Evolutionary conservation across 148 eudicot species (phyloP).

Genomic region (Arbutus unedo): DNA sequence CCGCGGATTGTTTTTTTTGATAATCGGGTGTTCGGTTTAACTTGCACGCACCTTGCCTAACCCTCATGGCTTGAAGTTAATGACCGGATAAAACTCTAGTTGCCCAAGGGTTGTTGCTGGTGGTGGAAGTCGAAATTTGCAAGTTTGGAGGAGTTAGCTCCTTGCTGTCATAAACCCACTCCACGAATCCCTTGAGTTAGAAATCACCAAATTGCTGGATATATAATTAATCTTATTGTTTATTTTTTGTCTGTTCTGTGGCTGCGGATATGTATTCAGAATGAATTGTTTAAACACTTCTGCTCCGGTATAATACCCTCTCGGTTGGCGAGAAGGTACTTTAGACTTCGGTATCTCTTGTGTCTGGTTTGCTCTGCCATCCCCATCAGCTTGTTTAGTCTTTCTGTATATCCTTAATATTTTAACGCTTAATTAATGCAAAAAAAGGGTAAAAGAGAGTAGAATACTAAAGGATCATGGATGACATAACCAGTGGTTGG

Average conservation of each 20-base stretch:
- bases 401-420: background rate
- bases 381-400: background rate
- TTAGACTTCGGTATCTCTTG: background rate
- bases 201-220: background rate
- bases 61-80: no score
- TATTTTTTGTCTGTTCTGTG: background rate
- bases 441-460: background rate
- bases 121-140: no score
- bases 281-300: no score
- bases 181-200: no score
- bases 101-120: no score
- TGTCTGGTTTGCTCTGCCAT: background rate
- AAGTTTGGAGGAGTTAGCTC: no score
- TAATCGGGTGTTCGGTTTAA: no score
- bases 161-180: no score
- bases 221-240: background rate
- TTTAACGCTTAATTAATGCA: background rate
- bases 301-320: background rate
- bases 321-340: background rate
- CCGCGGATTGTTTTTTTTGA: no score
- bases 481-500: slow-evolving; percentile 1
- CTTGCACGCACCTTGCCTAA: no score
- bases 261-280: background rate
- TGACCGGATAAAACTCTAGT: no score
- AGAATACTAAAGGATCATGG: background rate